Evolutionary conservation across 331 rosid species (phyloP).

Genomic region (Cucumis variabilis): DNA sequence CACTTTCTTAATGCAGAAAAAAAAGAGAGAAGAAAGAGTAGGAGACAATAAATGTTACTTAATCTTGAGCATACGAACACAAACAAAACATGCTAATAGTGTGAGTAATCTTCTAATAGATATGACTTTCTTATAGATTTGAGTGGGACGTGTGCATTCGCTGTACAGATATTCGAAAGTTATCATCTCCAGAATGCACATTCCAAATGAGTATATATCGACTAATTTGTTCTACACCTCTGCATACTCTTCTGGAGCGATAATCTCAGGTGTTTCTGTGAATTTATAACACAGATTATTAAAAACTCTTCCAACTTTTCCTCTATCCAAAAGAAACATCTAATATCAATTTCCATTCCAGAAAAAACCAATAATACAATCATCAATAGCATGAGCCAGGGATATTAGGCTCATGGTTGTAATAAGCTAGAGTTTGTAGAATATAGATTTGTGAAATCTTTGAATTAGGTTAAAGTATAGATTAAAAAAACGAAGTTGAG

Average conservation of each 20-base stretch:
- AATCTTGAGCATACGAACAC: conserved; percentile 42
- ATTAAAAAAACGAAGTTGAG: background rate
- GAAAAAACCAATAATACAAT: background rate
- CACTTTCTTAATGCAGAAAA: too few relatives aligned
- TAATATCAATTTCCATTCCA: background rate
- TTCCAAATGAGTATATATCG: conserved; percentile 95
- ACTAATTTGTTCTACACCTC: conserved; percentile 94
- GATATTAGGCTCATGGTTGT: background rate
- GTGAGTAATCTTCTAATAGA: conserved; percentile 73
- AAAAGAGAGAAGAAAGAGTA: too few relatives aligned
- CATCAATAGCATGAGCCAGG: background rate
- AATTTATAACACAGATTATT: background rate
- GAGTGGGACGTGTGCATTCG: conserved; percentile 92
- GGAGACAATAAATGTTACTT: too few relatives aligned
- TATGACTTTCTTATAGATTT: conserved; percentile 97
- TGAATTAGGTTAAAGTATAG: background rate
- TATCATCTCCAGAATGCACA: conserved; percentile 96
- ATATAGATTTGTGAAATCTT: background rate
- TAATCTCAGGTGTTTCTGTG: conserved; percentile 96
- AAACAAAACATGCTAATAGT: background rate
- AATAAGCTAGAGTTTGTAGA: background rate
- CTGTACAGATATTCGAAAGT: conserved; percentile 97
- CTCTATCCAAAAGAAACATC: background rate
- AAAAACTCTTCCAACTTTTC: background rate
- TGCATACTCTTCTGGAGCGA: conserved; percentile 99